A percentile compares a stretch with the other conserved stretches of the same genome.
Conservation (phyloP, 148 eudicot genomes). For the Persicaria maculosa region DNA sequence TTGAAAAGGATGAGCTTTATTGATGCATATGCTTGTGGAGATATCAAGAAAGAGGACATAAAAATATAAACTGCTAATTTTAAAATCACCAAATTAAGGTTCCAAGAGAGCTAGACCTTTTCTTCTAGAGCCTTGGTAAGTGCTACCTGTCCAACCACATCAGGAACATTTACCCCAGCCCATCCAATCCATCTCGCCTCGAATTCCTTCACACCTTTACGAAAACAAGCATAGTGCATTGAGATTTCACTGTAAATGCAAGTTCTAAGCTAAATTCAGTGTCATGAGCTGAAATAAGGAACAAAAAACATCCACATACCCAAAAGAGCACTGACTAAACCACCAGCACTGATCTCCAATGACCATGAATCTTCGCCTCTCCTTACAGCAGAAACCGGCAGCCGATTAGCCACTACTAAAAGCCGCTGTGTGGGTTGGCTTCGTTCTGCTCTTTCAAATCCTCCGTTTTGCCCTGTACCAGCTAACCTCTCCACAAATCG, state of each 20-base stretch:
- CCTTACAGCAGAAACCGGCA: slow-evolving; percentile 89
- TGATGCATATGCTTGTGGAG: not conserved
- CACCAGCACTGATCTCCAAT: slow-evolving; percentile 84
- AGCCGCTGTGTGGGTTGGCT: slow-evolving; percentile 54
- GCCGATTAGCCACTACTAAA: slow-evolving; percentile 83
- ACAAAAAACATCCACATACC: slow-evolving; percentile 33
- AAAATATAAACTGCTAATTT: not conserved
- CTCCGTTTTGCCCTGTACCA: slow-evolving; percentile 36
- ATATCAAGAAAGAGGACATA: not conserved
- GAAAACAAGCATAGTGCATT: not conserved
- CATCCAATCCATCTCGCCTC: slow-evolving; percentile 97
- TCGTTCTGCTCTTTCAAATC: slow-evolving; percentile 41
- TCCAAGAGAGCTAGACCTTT: slow-evolving; percentile 37
- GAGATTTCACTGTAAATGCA: not conserved
- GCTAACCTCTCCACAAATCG: slow-evolving; percentile 48
- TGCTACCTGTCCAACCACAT: slow-evolving; percentile 73
- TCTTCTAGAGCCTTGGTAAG: slow-evolving; percentile 81
- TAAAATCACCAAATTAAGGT: not conserved
- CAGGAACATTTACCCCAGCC: slow-evolving; percentile 97
- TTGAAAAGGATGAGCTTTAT: not conserved
- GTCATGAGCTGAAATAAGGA: not conserved
- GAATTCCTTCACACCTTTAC: slow-evolving; percentile 81
- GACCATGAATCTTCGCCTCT: slow-evolving; percentile 88
- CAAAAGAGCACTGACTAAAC: slow-evolving; percentile 83
- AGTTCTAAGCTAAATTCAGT: not conserved